These are phyloP conservation scores for Monosporascus sp. DNA, from an alignment of 2,329 filamentous ascomycete genomes.

Conservation along the genomic window DNA sequence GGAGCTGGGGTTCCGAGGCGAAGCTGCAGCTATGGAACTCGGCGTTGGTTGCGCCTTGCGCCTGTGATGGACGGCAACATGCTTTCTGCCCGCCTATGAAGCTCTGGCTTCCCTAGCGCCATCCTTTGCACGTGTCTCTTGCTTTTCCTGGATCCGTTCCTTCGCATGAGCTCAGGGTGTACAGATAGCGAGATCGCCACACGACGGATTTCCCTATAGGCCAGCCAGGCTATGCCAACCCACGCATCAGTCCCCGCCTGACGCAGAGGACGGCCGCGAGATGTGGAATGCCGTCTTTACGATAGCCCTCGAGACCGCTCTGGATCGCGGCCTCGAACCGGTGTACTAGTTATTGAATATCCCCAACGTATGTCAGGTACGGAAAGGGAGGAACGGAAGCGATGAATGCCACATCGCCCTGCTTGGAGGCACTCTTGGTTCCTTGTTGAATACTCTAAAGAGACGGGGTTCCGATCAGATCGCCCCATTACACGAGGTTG, in stretches of 20 bases:
- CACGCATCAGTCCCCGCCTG: not conserved
- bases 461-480: too few species aligned
- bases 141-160: not conserved
- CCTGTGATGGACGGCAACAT: not conserved
- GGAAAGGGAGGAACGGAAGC: too few species aligned
- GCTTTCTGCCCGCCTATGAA: too few species aligned
- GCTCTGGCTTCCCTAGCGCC: not conserved
- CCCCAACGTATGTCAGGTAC: too few species aligned
- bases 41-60: not conserved
- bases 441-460: too few species aligned
- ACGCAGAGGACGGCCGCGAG: not conserved
- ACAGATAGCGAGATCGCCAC: not conserved
- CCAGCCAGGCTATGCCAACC: not conserved
- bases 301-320: too few species aligned
- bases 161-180: not conserved
- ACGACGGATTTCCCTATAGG: not conserved
- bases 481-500: too few species aligned
- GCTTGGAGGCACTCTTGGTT: too few species aligned
- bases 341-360: too few species aligned
- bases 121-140: not conserved
- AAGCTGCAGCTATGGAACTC: not conserved
- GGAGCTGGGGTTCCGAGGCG: not conserved
- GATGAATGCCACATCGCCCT: too few species aligned
- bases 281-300: not conserved
- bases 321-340: too few species aligned